Conservation (phyloP, 2,329 filamentous ascomycete species). For the Monilinia vaccinii-corymbosi region DNA sequence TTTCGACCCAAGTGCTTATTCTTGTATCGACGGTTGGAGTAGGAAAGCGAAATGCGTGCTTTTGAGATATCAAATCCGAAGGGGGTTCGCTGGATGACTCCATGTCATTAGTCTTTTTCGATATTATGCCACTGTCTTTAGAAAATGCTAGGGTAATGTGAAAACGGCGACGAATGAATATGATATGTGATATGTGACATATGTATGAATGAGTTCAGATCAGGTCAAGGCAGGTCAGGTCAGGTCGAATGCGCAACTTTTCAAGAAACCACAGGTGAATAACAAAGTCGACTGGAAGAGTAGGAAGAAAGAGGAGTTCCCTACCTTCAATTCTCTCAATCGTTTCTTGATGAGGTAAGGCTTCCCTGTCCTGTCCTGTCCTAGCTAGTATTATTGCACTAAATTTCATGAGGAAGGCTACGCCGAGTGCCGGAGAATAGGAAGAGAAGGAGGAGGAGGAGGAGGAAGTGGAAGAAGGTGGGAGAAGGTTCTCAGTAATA, state of each 20-base stretch:
- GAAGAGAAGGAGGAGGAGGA: neutral
- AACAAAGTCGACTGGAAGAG: neutral
- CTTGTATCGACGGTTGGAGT: slow-evolving; percentile 22
- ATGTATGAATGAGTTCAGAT: too few species aligned
- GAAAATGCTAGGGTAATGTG: neutral
- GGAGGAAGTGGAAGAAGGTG: neutral
- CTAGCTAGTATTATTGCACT: too few species aligned
- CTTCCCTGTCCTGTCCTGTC: too few species aligned
- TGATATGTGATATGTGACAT: too few species aligned
- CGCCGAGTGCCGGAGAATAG: neutral
- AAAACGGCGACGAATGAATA: neutral
- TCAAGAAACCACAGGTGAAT: neutral
- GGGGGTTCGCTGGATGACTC: slow-evolving; percentile 20
- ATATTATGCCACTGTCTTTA: neutral
- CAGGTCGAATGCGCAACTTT: neutral
- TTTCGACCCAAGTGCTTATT: slow-evolving; percentile 26
- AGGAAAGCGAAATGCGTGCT: slow-evolving; percentile 21
- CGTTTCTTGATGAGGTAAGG: neutral
- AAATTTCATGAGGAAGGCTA: slow-evolving; percentile 1
- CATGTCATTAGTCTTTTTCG: slow-evolving; percentile 28
- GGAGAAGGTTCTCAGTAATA: neutral
- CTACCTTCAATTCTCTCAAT: neutral
- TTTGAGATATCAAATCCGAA: slow-evolving; percentile 13
- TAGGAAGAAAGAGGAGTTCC: neutral
- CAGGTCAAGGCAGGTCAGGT: too few species aligned